phyloP scores from a whole-genome alignment of 2,329 filamentous ascomycete genomes.

The Fusarium praegraminearum region DNA sequence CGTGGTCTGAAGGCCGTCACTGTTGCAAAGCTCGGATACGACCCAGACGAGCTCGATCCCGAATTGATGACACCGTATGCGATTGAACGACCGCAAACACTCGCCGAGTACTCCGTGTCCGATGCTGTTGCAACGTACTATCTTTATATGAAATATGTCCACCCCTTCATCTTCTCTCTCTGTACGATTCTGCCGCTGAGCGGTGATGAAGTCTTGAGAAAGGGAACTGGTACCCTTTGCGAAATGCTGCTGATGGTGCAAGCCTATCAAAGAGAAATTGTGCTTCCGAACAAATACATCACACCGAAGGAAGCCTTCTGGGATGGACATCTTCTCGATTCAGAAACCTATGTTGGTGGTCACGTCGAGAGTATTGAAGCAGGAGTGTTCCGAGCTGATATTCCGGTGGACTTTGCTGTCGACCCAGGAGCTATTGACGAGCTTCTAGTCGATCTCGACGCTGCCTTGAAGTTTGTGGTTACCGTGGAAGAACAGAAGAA shows the following conservation, averaged over 20 bases:
- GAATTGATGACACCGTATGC: constrained; percentile 97
- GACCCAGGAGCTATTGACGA: constrained; percentile 91
- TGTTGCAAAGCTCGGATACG: constrained; percentile 96
- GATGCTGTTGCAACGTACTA: constrained; percentile 99
- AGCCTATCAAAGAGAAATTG: constrained; percentile 90
- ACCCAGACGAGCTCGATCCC: constrained; percentile 96
- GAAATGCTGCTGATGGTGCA: constrained; percentile 99
- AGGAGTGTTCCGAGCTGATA: constrained; percentile 95
- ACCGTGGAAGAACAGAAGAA: constrained; percentile 86
- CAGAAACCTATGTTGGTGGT: constrained; percentile 97
- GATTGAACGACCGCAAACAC: constrained; percentile 87
- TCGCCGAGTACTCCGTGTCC: constrained; percentile 98
- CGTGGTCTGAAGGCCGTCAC: constrained; percentile 97
- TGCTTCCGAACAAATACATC: constrained; percentile 95
- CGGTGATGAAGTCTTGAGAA: constrained; percentile 91
- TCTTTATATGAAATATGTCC: constrained; percentile 99
- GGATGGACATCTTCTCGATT: constrained; percentile 95
- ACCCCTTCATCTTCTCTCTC: constrained; percentile 98
- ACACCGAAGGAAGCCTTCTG: constrained; percentile 93
- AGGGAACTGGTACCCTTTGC: constrained; percentile 97
- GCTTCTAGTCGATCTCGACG: constrained; percentile 85
- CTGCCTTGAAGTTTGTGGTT: constrained; percentile 88
- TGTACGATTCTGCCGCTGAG: constrained; percentile 96
- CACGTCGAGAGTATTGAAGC: constrained; percentile 99
- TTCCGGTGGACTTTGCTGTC: constrained; percentile 93